phyloP scores from a whole-genome alignment of 192 early-diverging fungal genomes.

The Backusella macrospora region DNA sequence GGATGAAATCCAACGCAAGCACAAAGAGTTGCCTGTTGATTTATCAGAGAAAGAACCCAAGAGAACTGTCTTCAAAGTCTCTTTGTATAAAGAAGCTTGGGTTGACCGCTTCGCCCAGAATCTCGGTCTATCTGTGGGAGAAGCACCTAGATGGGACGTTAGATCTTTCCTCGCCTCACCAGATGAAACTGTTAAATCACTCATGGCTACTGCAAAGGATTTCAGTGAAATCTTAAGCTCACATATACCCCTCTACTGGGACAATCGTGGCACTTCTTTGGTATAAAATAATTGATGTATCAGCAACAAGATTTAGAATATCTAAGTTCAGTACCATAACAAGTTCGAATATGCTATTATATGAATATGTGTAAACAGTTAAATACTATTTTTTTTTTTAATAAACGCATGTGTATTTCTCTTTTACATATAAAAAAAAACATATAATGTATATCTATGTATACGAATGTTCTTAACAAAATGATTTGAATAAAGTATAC shows the following conservation, averaged over 20 bases:
- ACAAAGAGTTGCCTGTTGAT: constrained; percentile 27
- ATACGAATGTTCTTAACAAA: no score
- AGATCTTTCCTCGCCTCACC: constrained; percentile 29
- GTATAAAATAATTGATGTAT: neutral
- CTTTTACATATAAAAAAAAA: no score
- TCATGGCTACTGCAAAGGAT: constrained; percentile 19
- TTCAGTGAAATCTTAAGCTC: constrained; percentile 26
- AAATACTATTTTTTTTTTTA: no score
- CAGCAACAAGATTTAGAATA: no score
- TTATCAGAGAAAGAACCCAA: constrained; percentile 17
- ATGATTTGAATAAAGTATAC: no score
- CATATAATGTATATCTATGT: no score
- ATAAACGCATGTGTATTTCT: no score
- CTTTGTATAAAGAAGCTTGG: constrained; percentile 41
- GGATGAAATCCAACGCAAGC: neutral
- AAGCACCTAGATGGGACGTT: constrained; percentile 42
- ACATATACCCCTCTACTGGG: constrained; percentile 35
- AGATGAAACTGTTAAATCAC: constrained; percentile 19
- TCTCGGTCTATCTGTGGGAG: constrained; percentile 36
- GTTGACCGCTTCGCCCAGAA: constrained; percentile 44
- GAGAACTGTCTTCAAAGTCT: constrained; percentile 26
- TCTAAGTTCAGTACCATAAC: no score
- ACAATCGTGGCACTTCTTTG: neutral
- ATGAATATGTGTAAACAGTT: no score
- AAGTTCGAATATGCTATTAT: no score